phyloP scores from a whole-genome alignment of 2,329 filamentous ascomycete genomes.

The Bipolaris bicolor region DNA sequence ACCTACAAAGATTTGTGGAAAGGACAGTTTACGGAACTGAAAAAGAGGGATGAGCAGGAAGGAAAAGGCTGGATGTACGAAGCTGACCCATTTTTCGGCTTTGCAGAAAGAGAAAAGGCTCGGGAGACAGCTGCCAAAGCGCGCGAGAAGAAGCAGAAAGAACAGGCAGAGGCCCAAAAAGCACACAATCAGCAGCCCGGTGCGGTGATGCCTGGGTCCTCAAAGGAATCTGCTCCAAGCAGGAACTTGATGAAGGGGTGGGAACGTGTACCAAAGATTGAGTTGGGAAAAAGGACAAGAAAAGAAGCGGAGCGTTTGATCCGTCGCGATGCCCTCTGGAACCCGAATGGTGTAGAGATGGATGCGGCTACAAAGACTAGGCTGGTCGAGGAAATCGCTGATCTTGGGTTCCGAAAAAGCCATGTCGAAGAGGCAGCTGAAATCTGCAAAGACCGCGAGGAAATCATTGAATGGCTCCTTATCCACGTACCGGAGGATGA shows the following conservation, averaged over 20 bases:
- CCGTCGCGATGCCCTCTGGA: conserved; percentile 82
- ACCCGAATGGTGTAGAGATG: conserved; percentile 76
- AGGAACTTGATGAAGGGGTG: conserved; percentile 70
- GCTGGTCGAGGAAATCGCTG: conserved; percentile 74
- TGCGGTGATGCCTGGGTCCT: conserved; percentile 34
- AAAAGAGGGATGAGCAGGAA: conserved; percentile 78
- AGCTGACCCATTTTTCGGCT: conserved; percentile 86
- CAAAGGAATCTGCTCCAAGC: conserved; percentile 38
- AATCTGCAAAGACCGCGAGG: conserved; percentile 88
- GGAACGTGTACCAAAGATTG: conserved; percentile 85
- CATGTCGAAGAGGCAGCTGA: conserved; percentile 87
- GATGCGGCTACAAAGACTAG: conserved; percentile 60
- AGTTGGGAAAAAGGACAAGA: conserved; percentile 85
- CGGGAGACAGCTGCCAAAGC: conserved; percentile 80
- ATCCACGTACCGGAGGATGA: conserved; percentile 98
- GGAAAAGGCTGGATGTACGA: conserved; percentile 90
- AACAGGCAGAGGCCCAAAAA: conserved; percentile 65
- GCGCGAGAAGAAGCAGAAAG: conserved; percentile 66
- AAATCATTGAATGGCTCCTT: conserved; percentile 92
- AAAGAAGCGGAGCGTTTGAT: conserved; percentile 80
- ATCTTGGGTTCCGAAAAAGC: conserved; percentile 84
- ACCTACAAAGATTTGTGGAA: conserved; percentile 92
- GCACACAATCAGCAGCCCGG: conserved; percentile 59
- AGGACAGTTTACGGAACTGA: conserved; percentile 79
- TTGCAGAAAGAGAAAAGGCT: conserved; percentile 79